phyloP scores from a whole-genome alignment of 2,329 filamentous ascomycete species.

The Cytospora schulzeri region DNA sequence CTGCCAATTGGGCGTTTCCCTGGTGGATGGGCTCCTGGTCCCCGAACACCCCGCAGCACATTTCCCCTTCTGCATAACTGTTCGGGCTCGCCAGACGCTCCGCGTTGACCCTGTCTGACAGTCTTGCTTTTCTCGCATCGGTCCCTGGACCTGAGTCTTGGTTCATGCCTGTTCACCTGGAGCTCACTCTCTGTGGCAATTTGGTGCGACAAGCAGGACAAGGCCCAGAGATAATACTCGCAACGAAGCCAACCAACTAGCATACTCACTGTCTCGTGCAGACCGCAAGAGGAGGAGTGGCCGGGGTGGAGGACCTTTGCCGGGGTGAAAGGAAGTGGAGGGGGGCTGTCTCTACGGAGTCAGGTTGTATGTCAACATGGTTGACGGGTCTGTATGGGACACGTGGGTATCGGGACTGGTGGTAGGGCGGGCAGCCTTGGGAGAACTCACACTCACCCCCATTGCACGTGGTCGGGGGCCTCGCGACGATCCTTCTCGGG shows the following conservation, averaged over 20 bases:
- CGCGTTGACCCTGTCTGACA: neutral
- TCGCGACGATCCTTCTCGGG: neutral
- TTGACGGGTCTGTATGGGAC: neutral
- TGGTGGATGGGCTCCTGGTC: constrained; percentile 1
- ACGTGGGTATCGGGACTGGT: neutral
- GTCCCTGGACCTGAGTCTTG: constrained; percentile 8
- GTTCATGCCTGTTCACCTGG: neutral
- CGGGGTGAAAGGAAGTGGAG: neutral
- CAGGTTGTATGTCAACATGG: neutral
- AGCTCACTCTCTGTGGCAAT: neutral
- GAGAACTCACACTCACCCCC: constrained; percentile 12
- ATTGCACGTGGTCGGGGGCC: constrained; percentile 6
- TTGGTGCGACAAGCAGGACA: neutral
- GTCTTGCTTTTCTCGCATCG: neutral
- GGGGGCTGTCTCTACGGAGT: neutral
- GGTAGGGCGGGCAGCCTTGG: neutral
- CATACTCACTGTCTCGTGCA: constrained; percentile 3
- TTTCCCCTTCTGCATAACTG: neutral
- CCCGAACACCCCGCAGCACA: neutral
- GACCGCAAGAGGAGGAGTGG: constrained; percentile 11
- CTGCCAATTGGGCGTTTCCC: neutral
- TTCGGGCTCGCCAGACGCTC: neutral
- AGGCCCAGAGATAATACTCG: constrained; percentile 1
- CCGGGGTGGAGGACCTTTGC: neutral
- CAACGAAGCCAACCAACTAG: neutral